Conservation (phyloP, 1,284 basidiomycete genomes). For the Papiliotrema terrestris region DNA sequence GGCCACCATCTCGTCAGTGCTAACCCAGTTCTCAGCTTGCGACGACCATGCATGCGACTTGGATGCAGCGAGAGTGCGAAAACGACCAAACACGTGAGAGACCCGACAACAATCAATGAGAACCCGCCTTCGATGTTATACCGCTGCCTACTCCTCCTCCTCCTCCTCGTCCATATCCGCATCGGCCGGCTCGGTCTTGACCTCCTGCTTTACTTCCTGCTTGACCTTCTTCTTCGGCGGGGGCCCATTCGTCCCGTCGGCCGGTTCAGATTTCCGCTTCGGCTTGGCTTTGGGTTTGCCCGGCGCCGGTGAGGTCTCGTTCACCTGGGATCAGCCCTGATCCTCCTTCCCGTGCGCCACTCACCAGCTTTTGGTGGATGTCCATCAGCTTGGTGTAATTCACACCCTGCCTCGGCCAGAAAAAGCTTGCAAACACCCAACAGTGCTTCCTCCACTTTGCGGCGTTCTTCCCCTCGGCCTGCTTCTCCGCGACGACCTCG, state of each 20-base stretch:
- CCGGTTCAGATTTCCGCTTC: conserved; percentile 31
- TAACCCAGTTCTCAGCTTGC: background rate
- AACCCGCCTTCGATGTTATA: background rate
- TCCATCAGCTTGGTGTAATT: conserved; percentile 86
- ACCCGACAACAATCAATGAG: background rate
- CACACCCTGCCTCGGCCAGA: conserved; percentile 92
- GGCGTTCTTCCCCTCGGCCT: conserved; percentile 68
- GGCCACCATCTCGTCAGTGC: no score
- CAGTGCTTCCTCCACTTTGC: conserved; percentile 88
- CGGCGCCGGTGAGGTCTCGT: conserved; percentile 23
- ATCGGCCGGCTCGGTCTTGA: background rate
- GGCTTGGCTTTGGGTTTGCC: conserved; percentile 23
- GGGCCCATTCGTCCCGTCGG: background rate
- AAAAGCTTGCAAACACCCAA: conserved; percentile 94
- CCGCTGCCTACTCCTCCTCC: background rate
- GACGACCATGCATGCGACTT: background rate
- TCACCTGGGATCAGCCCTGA: conserved; percentile 8
- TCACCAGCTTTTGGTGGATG: conserved; percentile 89
- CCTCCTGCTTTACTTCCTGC: conserved; percentile 13
- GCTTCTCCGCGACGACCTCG: conserved; percentile 70
- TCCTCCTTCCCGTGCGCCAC: conserved; percentile 3
- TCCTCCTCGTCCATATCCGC: background rate
- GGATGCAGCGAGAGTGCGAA: background rate
- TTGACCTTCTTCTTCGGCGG: conserved; percentile 34
- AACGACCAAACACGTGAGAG: background rate